Percentiles rank a stretch among this genome's conserved stretches.
phyloP scores from a whole-genome alignment of 345 rosid genomes.

The Zanthoxylum bungeanum region DNA sequence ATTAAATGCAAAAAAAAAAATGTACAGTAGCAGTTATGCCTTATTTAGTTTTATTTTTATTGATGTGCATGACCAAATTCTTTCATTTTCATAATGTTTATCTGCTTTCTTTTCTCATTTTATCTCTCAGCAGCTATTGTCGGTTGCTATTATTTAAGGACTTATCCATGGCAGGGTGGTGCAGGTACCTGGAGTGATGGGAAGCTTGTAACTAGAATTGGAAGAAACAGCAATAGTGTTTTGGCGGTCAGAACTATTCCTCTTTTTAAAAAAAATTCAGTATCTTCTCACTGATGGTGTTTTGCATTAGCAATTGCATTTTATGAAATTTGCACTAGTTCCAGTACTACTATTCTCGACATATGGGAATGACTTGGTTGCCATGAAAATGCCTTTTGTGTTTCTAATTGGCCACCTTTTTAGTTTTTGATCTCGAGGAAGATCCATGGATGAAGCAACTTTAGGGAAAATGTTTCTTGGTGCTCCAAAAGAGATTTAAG shows the following conservation, averaged over 20 bases:
- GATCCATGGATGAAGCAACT: neutral
- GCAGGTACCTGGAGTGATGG: constrained; percentile 99
- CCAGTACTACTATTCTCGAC: neutral
- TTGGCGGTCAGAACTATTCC: constrained; percentile 56
- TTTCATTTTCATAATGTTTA: neutral
- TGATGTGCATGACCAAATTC: neutral
- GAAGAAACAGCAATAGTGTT: constrained; percentile 85
- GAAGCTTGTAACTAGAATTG: constrained; percentile 94
- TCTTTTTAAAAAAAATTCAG: neutral
- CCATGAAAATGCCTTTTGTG: constrained; percentile 6
- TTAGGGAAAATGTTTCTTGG: neutral
- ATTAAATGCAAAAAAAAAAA: neutral
- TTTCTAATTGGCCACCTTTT: neutral
- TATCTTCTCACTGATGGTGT: neutral
- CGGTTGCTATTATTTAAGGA: constrained; percentile 39
- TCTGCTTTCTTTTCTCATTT: neutral
- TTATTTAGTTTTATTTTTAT: neutral
- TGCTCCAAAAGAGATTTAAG: neutral
- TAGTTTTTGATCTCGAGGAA: neutral
- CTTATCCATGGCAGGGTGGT: constrained; percentile 97
- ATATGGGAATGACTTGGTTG: neutral
- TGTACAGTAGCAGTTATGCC: neutral
- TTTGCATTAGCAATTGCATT: neutral
- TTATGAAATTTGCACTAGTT: neutral
- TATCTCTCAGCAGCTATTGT: neutral